phyloP scores from a whole-genome alignment of 306 rosid species.

The Pyrus communis region DNA sequence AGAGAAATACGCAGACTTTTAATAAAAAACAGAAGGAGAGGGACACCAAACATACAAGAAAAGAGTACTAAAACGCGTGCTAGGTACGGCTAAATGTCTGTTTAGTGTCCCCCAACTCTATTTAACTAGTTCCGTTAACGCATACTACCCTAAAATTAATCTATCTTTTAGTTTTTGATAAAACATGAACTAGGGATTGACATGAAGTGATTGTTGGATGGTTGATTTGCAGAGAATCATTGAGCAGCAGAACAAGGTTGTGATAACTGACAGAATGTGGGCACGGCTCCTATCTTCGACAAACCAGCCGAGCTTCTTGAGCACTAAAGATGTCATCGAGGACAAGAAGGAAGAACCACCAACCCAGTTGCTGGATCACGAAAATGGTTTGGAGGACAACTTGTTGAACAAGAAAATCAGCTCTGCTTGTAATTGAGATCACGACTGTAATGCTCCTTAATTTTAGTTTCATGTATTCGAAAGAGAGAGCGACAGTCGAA shows the following conservation, averaged over 20 bases:
- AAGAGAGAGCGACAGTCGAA: neutral
- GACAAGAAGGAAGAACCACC: conserved; percentile 33
- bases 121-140: too few relatives aligned
- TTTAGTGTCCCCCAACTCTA: too few relatives aligned
- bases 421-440: conserved; percentile 2
- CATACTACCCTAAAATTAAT: too few relatives aligned
- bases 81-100: too few relatives aligned
- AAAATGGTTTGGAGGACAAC: conserved; percentile 8
- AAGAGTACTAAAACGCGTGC: too few relatives aligned
- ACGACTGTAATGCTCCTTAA: conserved; percentile 6
- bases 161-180: neutral
- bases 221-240: conserved; percentile 54
- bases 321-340: conserved; percentile 26
- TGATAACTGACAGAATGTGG: conserved; percentile 97
- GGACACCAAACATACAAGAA: too few relatives aligned
- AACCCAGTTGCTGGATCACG: conserved; percentile 13
- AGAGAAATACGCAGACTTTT: too few relatives aligned
- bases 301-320: conserved; percentile 82
- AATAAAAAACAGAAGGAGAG: too few relatives aligned
- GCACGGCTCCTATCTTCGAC: conserved; percentile 94
- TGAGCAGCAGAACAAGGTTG: conserved; percentile 63
- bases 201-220: neutral
- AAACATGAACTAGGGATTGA: neutral
- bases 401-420: conserved; percentile 18
- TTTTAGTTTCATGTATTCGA: neutral